Evolutionary conservation across 345 rosid species (phyloP).

Genomic region (Cardamine occulta): DNA sequence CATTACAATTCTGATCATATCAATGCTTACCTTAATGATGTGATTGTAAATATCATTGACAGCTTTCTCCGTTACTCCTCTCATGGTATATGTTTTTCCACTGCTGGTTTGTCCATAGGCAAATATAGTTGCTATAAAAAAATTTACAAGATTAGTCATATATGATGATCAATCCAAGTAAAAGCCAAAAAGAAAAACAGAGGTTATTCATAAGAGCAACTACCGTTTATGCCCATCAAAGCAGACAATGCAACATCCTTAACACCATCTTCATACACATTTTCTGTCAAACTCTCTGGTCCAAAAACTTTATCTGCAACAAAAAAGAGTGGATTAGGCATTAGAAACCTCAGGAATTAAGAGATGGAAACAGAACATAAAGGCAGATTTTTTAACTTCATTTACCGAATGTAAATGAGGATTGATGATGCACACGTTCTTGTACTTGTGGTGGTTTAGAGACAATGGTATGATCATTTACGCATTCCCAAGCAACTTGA

Average conservation of each 20-base stretch:
- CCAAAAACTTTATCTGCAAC: constrained; percentile 92
- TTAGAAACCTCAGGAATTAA: background rate
- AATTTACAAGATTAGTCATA: constrained; percentile 10
- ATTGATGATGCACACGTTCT: constrained; percentile 76
- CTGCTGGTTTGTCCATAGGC: constrained; percentile 99
- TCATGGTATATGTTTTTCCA: constrained; percentile 96
- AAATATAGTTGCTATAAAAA: constrained; percentile 78
- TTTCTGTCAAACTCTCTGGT: constrained; percentile 69
- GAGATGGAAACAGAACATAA: constrained; percentile 18
- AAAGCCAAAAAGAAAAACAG: background rate
- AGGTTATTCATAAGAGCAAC: background rate
- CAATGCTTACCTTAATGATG: constrained; percentile 67
- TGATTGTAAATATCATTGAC: constrained; percentile 90
- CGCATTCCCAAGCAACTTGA: constrained; percentile 93
- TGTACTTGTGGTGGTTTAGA: constrained; percentile 71
- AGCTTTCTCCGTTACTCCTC: constrained; percentile 99
- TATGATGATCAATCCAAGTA: constrained; percentile 4
- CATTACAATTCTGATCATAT: constrained; percentile 8
- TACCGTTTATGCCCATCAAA: constrained; percentile 96
- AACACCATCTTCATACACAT: constrained; percentile 94
- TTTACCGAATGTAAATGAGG: constrained; percentile 87
- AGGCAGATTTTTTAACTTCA: background rate
- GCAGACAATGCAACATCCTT: constrained; percentile 98
- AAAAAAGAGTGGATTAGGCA: constrained; percentile 11
- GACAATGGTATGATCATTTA: constrained; percentile 83